Conservation (phyloP, 768 basidiomycete species). For the Pholiota microspora region DNA sequence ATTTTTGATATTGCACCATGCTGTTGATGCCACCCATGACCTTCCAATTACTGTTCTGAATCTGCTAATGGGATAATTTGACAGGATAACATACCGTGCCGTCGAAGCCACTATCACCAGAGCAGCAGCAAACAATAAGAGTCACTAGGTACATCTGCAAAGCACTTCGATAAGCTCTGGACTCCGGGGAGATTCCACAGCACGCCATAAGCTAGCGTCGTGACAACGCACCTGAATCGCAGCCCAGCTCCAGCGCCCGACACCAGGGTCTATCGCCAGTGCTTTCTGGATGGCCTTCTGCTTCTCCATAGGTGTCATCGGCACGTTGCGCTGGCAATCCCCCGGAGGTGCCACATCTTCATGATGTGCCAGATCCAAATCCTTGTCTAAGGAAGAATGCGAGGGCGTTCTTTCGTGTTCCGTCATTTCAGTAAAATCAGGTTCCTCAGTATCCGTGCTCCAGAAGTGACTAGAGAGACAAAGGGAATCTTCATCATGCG, state of each 20-base stretch:
- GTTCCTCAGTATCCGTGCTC: neutral
- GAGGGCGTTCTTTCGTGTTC: neutral
- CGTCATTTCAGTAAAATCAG: neutral
- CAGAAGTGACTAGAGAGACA: slow-evolving; percentile 1
- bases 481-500: neutral
- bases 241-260: too few relatives aligned
- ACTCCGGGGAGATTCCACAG: neutral
- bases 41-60: slow-evolving; percentile 24
- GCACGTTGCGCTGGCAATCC: slow-evolving; percentile 8
- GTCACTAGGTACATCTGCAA: slow-evolving; percentile 43
- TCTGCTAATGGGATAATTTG: too few relatives aligned
- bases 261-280: slow-evolving; percentile 39
- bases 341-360: neutral
- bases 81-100: slow-evolving; percentile 37
- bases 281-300: slow-evolving; percentile 38
- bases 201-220: neutral
- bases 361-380: slow-evolving; percentile 14
- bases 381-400: slow-evolving; percentile 25
- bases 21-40: slow-evolving; percentile 55
- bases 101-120: slow-evolving; percentile 53
- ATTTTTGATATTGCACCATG: slow-evolving; percentile 46
- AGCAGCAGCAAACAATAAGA: slow-evolving; percentile 46
- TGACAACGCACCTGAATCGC: slow-evolving; percentile 28
- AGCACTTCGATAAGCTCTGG: neutral
- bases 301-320: slow-evolving; percentile 36